A percentile compares a stretch with the other conserved stretches of the same genome.
Evolutionary conservation across 176 grass and related monocot species (phyloP).

Genomic region (Guadua angustifolia): DNA sequence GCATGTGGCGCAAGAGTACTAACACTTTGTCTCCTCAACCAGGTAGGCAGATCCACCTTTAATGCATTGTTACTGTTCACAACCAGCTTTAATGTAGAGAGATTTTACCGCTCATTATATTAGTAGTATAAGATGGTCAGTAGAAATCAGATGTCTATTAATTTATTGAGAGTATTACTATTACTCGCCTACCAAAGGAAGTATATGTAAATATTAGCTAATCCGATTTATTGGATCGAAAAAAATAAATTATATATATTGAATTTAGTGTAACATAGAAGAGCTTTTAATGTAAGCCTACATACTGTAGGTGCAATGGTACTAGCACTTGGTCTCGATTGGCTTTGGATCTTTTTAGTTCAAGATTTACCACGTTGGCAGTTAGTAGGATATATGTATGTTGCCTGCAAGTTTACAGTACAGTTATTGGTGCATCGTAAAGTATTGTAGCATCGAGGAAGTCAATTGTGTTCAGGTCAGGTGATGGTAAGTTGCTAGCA

Average conservation of each 20-base stretch:
- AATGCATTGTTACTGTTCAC: conserved; percentile 1
- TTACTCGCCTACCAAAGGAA: no score
- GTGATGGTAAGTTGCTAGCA: neutral
- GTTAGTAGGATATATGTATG: neutral
- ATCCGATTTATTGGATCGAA: no score
- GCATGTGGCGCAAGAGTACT: conserved; percentile 55
- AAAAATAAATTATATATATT: no score
- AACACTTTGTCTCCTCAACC: conserved; percentile 70
- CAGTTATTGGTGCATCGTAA: neutral
- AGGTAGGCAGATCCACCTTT: conserved; percentile 42
- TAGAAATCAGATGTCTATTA: no score
- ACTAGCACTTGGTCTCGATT: neutral
- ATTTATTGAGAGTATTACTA: no score
- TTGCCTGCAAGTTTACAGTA: neutral
- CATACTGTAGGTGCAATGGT: neutral
- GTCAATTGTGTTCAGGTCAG: no score
- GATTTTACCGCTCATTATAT: no score
- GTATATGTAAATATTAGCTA: no score
- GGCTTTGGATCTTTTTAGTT: neutral
- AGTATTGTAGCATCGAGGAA: neutral
- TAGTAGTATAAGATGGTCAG: no score
- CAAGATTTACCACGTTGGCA: no score
- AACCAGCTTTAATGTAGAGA: neutral
- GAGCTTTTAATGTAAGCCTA: neutral
- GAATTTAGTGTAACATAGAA: neutral